Evolutionary conservation across 225 moss, liverwort and hornwort species (phyloP).

Genomic region (Climacium dendroides): DNA sequence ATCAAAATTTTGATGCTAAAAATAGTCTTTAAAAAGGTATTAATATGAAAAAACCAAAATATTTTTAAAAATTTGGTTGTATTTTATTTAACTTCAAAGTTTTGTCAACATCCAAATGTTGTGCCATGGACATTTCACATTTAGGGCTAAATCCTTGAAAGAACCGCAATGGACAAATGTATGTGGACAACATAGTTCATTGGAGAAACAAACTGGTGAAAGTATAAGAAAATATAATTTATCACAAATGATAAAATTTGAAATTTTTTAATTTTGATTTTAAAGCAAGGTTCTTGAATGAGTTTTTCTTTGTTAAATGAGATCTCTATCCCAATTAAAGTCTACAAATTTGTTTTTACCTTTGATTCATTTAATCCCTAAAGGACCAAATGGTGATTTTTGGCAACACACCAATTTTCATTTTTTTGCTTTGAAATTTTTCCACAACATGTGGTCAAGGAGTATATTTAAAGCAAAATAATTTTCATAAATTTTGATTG

Average conservation of each 20-base stretch:
- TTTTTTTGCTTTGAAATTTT: too few relatives aligned
- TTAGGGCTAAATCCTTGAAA: not conserved
- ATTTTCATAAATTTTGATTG: too few relatives aligned
- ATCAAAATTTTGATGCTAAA: not conserved
- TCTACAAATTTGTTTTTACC: too few relatives aligned
- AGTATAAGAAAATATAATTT: not conserved
- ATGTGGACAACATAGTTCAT: rapidly evolving
- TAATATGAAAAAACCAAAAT: rapidly evolving
- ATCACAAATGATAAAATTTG: not conserved
- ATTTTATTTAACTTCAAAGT: not conserved
- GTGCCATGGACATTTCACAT: not conserved
- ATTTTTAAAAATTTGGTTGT: not conserved
- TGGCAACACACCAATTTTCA: too few relatives aligned
- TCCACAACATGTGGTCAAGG: too few relatives aligned
- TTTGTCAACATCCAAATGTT: not conserved
- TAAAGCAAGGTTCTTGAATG: too few relatives aligned
- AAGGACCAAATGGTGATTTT: too few relatives aligned
- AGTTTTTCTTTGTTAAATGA: too few relatives aligned
- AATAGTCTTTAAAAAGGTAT: not conserved
- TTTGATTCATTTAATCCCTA: too few relatives aligned
- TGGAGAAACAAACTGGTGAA: not conserved
- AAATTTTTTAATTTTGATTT: not conserved
- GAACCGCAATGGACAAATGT: not conserved
- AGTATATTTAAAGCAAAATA: too few relatives aligned
- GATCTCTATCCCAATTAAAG: too few relatives aligned